These are phyloP conservation scores for Neophaeococcomyces aloes DNA, from an alignment of 2,329 filamentous ascomycete species.

Conservation along the genomic window DNA sequence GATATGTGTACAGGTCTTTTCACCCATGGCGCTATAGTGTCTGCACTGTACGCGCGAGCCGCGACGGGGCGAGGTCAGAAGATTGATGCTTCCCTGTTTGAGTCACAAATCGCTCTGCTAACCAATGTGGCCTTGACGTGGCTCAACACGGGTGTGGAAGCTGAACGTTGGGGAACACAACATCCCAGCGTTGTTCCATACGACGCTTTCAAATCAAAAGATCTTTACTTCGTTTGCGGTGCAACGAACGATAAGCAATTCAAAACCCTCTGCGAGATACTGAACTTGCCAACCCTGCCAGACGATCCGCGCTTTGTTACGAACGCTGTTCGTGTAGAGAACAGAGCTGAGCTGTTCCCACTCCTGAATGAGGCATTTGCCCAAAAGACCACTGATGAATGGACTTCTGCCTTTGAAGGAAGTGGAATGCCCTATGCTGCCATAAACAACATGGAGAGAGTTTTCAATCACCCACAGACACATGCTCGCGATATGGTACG, in stretches of 20 bases:
- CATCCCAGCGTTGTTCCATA: conserved; percentile 42
- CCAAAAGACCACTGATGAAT: conserved; percentile 31
- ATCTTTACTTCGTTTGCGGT: conserved; percentile 60
- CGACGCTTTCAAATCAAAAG: conserved; percentile 51
- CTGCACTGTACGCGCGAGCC: conserved; percentile 15
- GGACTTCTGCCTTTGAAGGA: conserved; percentile 32
- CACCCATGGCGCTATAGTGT: conserved; percentile 19
- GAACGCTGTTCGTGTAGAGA: conserved; percentile 53
- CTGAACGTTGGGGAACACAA: conserved; percentile 33
- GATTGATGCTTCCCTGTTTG: conserved; percentile 18
- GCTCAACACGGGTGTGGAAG: conserved; percentile 17
- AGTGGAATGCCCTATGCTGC: conserved; percentile 38
- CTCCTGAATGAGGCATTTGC: conserved; percentile 29
- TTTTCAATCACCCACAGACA: conserved; percentile 37
- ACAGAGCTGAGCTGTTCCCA: conserved; percentile 29
- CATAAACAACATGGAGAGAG: conserved; percentile 37
- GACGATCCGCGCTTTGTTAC: conserved; percentile 48
- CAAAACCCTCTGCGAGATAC: conserved; percentile 50
- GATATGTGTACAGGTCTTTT: conserved; percentile 20
- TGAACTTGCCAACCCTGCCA: conserved; percentile 51
- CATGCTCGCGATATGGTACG: conserved; percentile 31
- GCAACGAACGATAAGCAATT: conserved; percentile 65
- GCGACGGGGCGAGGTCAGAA: conserved; percentile 14
- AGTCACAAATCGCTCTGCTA: conserved; percentile 22
- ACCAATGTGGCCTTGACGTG: conserved; percentile 19